Conservation (phyloP, 805 yeast species). For the Cephaloascus fragrans region DNA sequence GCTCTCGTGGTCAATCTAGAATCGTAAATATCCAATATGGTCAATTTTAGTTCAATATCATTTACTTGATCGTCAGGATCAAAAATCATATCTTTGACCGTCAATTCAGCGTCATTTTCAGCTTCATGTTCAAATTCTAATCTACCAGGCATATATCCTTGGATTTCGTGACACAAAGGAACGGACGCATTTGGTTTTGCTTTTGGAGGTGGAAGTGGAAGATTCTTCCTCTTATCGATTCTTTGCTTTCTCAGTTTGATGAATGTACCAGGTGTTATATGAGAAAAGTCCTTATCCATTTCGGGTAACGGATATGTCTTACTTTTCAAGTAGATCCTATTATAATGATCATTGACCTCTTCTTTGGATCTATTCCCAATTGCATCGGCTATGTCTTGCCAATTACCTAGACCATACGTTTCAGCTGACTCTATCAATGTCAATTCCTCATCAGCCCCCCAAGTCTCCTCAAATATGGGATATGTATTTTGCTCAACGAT, state of each 20-base stretch:
- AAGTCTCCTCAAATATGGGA: constrained; percentile 79
- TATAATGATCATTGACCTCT: constrained; percentile 83
- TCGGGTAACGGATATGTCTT: constrained; percentile 83
- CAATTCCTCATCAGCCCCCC: constrained; percentile 99
- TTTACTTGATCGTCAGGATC: constrained; percentile 86
- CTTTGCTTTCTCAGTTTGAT: constrained; percentile 56
- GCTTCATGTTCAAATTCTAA: constrained; percentile 93
- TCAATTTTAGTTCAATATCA: constrained; percentile 83
- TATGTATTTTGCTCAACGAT: constrained; percentile 91
- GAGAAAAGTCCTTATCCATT: constrained; percentile 55
- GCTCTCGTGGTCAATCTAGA: constrained; percentile 86
- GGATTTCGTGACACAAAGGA: constrained; percentile 94
- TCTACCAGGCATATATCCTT: constrained; percentile 98
- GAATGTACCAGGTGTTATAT: constrained; percentile 60
- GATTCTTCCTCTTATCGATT: constrained; percentile 60
- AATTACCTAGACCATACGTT: constrained; percentile 85
- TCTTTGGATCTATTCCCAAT: constrained; percentile 88
- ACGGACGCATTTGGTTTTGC: constrained; percentile 85
- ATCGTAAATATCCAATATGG: constrained; percentile 82
- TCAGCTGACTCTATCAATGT: constrained; percentile 86
- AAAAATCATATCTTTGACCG: constrained; percentile 90
- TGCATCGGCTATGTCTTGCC: constrained; percentile 97
- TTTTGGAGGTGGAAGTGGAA: constrained; percentile 75
- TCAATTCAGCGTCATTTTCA: constrained; percentile 92
- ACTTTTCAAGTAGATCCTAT: constrained; percentile 57